Base-by-base conservation (phyloP, 1,139 yeast species). In the Arxiozyma bovina region DNA sequence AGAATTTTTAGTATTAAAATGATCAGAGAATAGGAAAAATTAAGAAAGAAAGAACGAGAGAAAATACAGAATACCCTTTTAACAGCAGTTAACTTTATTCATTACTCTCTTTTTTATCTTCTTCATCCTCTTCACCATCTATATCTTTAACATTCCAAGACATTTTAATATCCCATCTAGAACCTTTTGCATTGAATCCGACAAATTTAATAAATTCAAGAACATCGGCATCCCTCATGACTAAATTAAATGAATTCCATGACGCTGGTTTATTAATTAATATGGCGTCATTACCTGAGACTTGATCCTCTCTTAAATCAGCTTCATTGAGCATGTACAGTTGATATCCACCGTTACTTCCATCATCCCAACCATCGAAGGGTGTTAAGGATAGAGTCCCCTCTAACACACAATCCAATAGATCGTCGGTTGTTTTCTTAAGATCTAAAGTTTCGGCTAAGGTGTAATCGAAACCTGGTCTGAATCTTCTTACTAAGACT, bases 401-500 rank as follows among this genome's bases (percentile, higher is more conserved):
- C 58, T 74, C 78, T 18, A 74, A 56, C 1, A 71, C 63, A 54
- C 67, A 60, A 18, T 69, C 70, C 42, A 63, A 63, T 18, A 63
- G 56, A n/a, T 60, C 57, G 25, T 64, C 60, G 38, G 70, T 69
- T 12, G 70, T 73, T 20, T 65, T 65, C 22, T 76, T 71, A 48
- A 76, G 73, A 48, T 81, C 85, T 5, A 84, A 75, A 12, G 87
- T 79, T 0, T 98, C 88, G 0, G 99, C 99, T 51, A 94, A 75
- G 4, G 93, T 91, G 69, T 88, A 94, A 70, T 94, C 99, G 44
- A 82, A 83, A 1, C 98, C 99, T 0, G 97, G 99, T 62, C 99
- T 80, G 73, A 94, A 94, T 60, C 98, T 76, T 66, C 99, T 80
- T 2, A 86, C 78, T 45, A 90, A 67, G 1, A 87, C 73, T 61